phyloP scores from a whole-genome alignment of 2,329 filamentous ascomycete species.

The Aspergillus udagawae region DNA sequence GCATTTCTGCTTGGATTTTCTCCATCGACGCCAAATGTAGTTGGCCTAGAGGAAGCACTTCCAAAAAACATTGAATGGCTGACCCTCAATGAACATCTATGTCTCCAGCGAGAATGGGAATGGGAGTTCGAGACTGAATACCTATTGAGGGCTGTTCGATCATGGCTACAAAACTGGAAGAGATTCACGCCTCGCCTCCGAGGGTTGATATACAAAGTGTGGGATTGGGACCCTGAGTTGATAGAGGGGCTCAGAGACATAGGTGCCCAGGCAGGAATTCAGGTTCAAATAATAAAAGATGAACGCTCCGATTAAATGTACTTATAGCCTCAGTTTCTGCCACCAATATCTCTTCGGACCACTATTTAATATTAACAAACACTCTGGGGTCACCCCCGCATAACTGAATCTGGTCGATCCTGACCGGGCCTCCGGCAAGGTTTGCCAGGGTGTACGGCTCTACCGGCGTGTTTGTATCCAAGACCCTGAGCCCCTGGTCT shows the following conservation, averaged over 20 bases:
- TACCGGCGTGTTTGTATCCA: too few relatives aligned
- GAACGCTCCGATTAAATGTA: not conserved
- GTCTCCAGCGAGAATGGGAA: slow-evolving; percentile 6
- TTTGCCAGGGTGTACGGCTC: too few relatives aligned
- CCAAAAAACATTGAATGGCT: slow-evolving; percentile 16
- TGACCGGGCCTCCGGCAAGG: too few relatives aligned
- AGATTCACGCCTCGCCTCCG: slow-evolving; percentile 9
- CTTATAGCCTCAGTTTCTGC: not conserved
- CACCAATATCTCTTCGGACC: not conserved
- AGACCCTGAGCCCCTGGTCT: too few relatives aligned
- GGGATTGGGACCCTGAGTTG: slow-evolving; percentile 2
- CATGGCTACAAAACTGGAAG: slow-evolving; percentile 13
- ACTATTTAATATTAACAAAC: not conserved
- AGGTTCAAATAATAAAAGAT: slow-evolving; percentile 1
- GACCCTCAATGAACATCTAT: slow-evolving; percentile 14
- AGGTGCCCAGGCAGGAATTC: slow-evolving; percentile 1
- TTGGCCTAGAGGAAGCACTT: slow-evolving; percentile 5
- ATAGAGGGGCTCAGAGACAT: slow-evolving; percentile 5
- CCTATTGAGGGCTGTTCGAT: slow-evolving; percentile 5
- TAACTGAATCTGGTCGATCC: too few relatives aligned
- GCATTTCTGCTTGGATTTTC: slow-evolving; percentile 11
- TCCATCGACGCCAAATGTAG: not conserved
- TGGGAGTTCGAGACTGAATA: slow-evolving; percentile 5
- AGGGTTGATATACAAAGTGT: not conserved
- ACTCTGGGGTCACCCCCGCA: too few relatives aligned